phyloP scores from a whole-genome alignment of 2,329 filamentous ascomycete genomes.

The Botrytis paeoniae region DNA sequence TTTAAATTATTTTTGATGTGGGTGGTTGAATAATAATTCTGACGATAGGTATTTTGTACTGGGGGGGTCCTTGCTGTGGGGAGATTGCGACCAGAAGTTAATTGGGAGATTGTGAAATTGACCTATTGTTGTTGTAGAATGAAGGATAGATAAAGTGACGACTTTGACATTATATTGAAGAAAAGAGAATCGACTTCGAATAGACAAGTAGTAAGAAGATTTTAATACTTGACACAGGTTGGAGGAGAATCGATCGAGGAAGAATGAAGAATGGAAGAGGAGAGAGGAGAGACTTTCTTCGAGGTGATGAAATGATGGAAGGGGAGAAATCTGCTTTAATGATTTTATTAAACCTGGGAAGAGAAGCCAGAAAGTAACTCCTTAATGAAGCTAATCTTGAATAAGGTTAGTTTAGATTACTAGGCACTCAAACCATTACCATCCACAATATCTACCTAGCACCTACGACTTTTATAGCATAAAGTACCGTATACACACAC shows the following conservation, averaged over 20 bases:
- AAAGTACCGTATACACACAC: background rate
- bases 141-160: background rate
- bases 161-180: background rate
- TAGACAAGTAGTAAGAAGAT: background rate
- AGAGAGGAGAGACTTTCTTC: conserved; percentile 2
- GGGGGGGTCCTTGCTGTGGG: conserved; percentile 6
- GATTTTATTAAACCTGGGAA: conserved; percentile 1
- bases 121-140: background rate
- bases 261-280: background rate
- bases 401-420: background rate
- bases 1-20: background rate
- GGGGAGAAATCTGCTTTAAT: conserved; percentile 12
- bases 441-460: background rate
- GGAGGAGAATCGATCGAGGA: background rate
- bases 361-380: background rate
- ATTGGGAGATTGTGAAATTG: background rate
- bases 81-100: conserved; percentile 6
- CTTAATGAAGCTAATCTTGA: background rate
- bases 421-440: background rate
- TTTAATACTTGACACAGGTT: background rate
- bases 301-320: background rate
- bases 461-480: background rate
- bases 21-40: background rate
- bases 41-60: conserved; percentile 2
- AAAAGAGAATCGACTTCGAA: background rate